These are phyloP conservation scores for Ophiosphaerella korrae DNA, from an alignment of 2,329 filamentous ascomycete species.

Conservation along the genomic window DNA sequence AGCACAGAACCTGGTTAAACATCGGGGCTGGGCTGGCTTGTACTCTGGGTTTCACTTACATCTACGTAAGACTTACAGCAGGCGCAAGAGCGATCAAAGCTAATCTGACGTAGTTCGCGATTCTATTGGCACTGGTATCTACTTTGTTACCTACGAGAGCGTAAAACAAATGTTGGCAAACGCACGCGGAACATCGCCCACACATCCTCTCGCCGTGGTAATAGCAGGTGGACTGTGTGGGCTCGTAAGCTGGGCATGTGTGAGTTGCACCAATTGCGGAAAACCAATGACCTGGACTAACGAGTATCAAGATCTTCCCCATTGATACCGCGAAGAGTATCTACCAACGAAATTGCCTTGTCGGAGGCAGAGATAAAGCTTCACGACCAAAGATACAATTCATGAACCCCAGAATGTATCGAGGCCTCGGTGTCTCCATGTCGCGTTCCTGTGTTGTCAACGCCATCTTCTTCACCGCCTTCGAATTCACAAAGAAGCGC, in stretches of 20 bases:
- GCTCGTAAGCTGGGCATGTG: slow-evolving; percentile 81
- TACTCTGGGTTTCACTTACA: slow-evolving; percentile 84
- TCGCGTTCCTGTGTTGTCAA: slow-evolving; percentile 81
- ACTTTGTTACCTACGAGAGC: slow-evolving; percentile 89
- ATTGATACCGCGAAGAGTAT: slow-evolving; percentile 85
- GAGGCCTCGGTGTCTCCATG: slow-evolving; percentile 81
- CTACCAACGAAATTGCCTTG: slow-evolving; percentile 80
- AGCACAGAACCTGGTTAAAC: slow-evolving; percentile 75
- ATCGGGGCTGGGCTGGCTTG: slow-evolving; percentile 73
- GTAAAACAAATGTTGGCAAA: slow-evolving; percentile 81
- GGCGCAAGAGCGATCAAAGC: neutral
- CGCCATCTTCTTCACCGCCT: slow-evolving; percentile 87
- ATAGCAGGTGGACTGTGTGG: slow-evolving; percentile 81
- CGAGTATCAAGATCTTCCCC: slow-evolving; percentile 53
- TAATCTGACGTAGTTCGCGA: slow-evolving; percentile 68
- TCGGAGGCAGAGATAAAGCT: slow-evolving; percentile 65
- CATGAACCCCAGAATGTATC: slow-evolving; percentile 78
- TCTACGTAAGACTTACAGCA: slow-evolving; percentile 62
- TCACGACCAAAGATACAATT: slow-evolving; percentile 73
- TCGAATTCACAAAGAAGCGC: slow-evolving; percentile 76
- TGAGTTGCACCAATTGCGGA: slow-evolving; percentile 49
- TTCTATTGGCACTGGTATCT: slow-evolving; percentile 81
- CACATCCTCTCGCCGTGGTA: slow-evolving; percentile 78
- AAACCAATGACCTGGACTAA: slow-evolving; percentile 8
- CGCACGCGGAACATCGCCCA: slow-evolving; percentile 73